Conservation (phyloP, 371 early-diverging fungal species). For the Mucor velutinosus region DNA sequence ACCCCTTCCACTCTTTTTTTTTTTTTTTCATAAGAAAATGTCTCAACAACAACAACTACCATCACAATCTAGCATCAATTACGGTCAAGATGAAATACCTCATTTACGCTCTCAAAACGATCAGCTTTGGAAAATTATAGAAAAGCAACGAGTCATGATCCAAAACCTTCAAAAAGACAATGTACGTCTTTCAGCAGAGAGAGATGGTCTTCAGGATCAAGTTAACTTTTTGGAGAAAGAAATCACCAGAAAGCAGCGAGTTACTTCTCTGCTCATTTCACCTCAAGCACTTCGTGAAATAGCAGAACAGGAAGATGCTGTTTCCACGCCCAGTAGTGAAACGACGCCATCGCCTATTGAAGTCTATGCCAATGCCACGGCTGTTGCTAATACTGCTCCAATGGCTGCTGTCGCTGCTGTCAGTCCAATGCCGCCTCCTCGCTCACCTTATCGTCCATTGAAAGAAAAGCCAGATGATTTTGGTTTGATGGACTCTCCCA, state of each 20-base stretch:
- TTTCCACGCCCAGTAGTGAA: conserved; percentile 23
- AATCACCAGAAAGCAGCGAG: conserved; percentile 25
- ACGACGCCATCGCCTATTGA: conserved; percentile 20
- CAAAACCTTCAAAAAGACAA: conserved; percentile 70
- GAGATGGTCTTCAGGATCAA: conserved; percentile 55
- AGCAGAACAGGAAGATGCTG: conserved; percentile 28
- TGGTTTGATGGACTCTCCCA: conserved; percentile 31
- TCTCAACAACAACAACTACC: background rate
- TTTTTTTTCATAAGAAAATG: background rate
- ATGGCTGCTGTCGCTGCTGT: background rate
- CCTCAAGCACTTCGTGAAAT: conserved; percentile 32
- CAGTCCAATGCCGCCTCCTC: conserved; percentile 36
- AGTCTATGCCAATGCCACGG: background rate
- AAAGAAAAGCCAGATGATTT: conserved; percentile 18
- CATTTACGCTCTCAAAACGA: conserved; percentile 70
- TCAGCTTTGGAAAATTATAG: conserved; percentile 89
- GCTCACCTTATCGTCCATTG: conserved; percentile 34
- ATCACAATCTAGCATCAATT: conserved; percentile 1
- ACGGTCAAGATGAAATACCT: conserved; percentile 28
- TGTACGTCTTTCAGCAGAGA: conserved; percentile 53
- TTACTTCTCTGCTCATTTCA: conserved; percentile 33
- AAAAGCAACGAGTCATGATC: conserved; percentile 84
- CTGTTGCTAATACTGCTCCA: background rate
- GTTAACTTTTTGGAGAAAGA: conserved; percentile 32
- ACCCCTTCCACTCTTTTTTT: conserved; percentile 4